phyloP scores from a whole-genome alignment of 2,329 filamentous ascomycete genomes.

The Aureobasidium sp. region DNA sequence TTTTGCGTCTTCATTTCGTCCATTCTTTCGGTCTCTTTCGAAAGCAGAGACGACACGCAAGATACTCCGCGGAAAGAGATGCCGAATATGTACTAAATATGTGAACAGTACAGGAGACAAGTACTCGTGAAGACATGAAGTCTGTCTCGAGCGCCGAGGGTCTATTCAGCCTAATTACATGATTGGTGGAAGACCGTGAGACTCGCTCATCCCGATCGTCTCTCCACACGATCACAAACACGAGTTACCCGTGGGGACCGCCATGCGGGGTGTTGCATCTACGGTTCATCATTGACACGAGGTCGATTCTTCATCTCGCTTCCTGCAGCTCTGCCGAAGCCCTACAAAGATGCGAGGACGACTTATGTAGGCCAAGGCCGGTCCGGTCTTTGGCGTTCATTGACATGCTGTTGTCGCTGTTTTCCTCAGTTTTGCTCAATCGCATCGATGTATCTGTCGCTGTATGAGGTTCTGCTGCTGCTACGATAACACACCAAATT shows the following conservation, averaged over 20 bases:
- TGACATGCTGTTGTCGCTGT: no score
- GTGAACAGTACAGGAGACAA: background rate
- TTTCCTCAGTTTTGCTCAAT: no score
- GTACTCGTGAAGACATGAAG: background rate
- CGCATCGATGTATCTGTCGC: no score
- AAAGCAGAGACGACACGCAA: background rate
- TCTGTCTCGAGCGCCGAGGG: background rate
- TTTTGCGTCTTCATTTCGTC: background rate
- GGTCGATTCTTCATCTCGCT: background rate
- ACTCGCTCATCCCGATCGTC: background rate
- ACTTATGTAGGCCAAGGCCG: background rate
- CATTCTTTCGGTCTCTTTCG: background rate
- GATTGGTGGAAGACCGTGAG: background rate
- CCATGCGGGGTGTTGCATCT: background rate
- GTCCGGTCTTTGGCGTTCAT: background rate
- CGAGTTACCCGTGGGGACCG: background rate
- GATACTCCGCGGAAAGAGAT: background rate
- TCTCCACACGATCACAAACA: background rate
- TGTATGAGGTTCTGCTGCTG: no score
- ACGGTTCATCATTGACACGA: background rate
- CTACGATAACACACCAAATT: no score
- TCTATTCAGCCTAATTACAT: background rate
- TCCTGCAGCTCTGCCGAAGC: background rate
- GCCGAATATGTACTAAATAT: background rate
- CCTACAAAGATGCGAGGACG: background rate